Evolutionary conservation across 257 asterid species (phyloP), one percentile per base, ranked within the genome.

Genomic region (Knoxia roxburghii): DNA sequence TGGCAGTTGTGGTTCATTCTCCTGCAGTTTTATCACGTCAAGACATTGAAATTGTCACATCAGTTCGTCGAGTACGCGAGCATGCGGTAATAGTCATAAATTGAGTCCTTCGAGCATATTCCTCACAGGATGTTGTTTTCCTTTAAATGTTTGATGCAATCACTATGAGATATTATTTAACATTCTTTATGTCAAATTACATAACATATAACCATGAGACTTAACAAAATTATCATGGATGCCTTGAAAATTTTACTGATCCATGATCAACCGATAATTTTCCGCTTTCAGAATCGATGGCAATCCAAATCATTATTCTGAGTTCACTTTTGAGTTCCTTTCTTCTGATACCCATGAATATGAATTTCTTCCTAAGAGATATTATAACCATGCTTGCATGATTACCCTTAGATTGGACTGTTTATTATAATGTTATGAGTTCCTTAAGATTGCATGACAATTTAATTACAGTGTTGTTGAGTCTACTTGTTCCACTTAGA

Each of bases 1-100:
- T 49, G 5, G 70, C 85, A 71, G 81, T 80, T 61, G 50, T 86
- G 27, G 73, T 73, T 75, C 21, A 23, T 52, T 74, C 67, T 72
- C 87, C 76, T 15, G 59, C 33, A 3, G 24, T 77, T 51, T 60
- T 82, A 26, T 79, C 96, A 27, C 67, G 51, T 43, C 88, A 82
- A 57, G 98, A 93, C 84, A 33, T 4, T 32, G 91, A 88, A 77
- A 53, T 93, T 35, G 0, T 82, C 39, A 83, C 51, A 27, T 7
- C 87, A 2, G 77, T 33, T 32, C 17, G 52, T 72, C 37, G 21
- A n/a, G 23, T 32, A 37, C 67, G 26, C 2, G 64, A 73, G 20
- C 7, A 49, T 51, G 63, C n/a, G 72, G 77, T 73, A 65, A 59
- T 39, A 57, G 45, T 49, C 30, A 12, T 39, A 26, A 46, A 32